These are phyloP conservation scores for Candida nemodendra DNA, from an alignment of 805 yeast species.

Conservation along the genomic window DNA sequence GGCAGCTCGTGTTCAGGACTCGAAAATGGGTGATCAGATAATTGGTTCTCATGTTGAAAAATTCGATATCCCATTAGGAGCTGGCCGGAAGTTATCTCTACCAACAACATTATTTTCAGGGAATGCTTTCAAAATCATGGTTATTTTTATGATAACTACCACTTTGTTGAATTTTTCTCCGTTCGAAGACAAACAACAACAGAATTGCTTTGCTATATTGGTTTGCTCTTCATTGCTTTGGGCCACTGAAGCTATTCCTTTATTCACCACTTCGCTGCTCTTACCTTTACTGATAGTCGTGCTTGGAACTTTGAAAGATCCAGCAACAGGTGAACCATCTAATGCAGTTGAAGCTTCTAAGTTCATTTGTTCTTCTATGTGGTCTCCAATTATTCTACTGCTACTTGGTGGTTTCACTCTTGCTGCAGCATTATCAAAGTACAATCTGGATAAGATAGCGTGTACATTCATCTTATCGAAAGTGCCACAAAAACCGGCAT, in stretches of 20 bases:
- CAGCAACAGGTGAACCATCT: constrained; percentile 49
- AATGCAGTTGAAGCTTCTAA: constrained; percentile 68
- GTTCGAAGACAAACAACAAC: constrained; percentile 60
- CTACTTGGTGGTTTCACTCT: constrained; percentile 90
- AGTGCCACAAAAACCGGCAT: constrained; percentile 84
- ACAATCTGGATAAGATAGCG: constrained; percentile 80
- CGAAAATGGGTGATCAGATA: constrained; percentile 24
- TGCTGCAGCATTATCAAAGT: constrained; percentile 92
- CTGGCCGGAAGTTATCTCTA: constrained; percentile 26
- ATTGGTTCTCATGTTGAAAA: constrained; percentile 18
- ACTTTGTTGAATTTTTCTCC: constrained; percentile 52
- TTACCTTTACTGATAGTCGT: constrained; percentile 81
- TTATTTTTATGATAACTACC: constrained; percentile 50
- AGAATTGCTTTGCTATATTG: constrained; percentile 80
- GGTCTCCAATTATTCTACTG: constrained; percentile 91
- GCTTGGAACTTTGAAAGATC: constrained; percentile 64
- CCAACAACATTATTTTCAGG: constrained; percentile 40
- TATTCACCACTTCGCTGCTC: constrained; percentile 82
- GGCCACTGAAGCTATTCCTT: constrained; percentile 95
- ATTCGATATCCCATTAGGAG: constrained; percentile 28
- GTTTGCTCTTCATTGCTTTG: constrained; percentile 81
- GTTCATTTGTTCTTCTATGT: constrained; percentile 82
- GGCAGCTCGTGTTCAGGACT: constrained; percentile 51
- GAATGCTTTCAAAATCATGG: constrained; percentile 40
- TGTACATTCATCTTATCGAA: constrained; percentile 78